Base-by-base conservation (phyloP, 2,329 filamentous ascomycete species). In the Cladobotryum mycophilum region DNA sequence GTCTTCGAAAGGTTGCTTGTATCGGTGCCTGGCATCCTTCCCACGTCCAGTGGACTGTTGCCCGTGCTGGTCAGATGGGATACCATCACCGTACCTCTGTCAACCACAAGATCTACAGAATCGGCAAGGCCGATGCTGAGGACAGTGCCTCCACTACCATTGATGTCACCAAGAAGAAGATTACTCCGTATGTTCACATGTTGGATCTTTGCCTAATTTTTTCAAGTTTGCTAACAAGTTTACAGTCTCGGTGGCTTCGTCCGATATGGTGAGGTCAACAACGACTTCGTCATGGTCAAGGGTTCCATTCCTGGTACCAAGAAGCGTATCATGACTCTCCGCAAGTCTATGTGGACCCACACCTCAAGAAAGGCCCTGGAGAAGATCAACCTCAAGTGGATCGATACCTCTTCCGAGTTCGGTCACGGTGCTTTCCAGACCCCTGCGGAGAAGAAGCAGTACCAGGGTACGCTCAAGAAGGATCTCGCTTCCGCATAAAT, bases 1-100 rank as follows among this genome's bases (percentile, higher is more conserved):
- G 93, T 96, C 90, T 99, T 71, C 87, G 93, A 71, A 99, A 99
- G 88, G 92, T 99, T 67, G 93, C 93, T 72, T 99, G 93, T 96
- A 99, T 99, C 76, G 93, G 93, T 88, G 93, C 93, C 68, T 99
- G 93, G 93, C 93, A 99, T 83, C 93, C 93, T 72, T 90, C 88
- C 77, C 93, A 99, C 89, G 93, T 99, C 77, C 93, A 99, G 82
- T 99, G 93, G 93, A 99, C 93, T 74, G 93, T 99, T 81, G 93
- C 92, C 73, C 93, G 93, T 88, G 93, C 93, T 62, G 93, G 93
- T 96, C 93, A 99, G 81, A 84, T 85, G 77, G 93, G 93, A 83
- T 99, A 99, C 86, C 93, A 99, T 76, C 93, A 99, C 82, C 91
- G 93, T 87, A 99, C 93, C 70, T 97, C 93, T 60, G 88, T 93